Percentiles rank a stretch among this genome's conserved stretches.
Conservation (phyloP, 106 monocot genomes). For the Acorus gramineus region DNA sequence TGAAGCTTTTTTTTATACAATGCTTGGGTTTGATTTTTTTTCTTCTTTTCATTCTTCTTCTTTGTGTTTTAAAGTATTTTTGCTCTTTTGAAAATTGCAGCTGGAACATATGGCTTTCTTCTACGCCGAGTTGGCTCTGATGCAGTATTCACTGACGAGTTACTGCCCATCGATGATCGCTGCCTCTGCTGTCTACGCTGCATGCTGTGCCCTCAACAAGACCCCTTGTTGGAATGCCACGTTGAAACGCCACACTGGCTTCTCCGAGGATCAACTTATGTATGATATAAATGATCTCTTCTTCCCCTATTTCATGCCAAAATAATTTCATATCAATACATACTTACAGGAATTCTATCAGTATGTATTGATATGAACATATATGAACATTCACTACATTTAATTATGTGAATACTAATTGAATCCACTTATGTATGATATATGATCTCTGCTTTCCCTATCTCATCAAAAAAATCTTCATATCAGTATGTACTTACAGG, state of each 20-base stretch:
- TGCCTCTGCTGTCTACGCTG: slow-evolving; percentile 55
- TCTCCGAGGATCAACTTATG: slow-evolving; percentile 36
- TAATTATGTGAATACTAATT: background rate
- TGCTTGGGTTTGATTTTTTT: too few species aligned
- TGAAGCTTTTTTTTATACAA: background rate
- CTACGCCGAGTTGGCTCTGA: slow-evolving; percentile 47
- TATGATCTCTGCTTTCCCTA: too few species aligned
- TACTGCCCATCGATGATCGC: slow-evolving; percentile 50
- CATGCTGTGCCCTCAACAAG: slow-evolving; percentile 43
- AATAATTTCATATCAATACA: too few species aligned
- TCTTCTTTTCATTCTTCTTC: too few species aligned
- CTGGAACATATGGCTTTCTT: slow-evolving; percentile 59
- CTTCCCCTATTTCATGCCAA: too few species aligned
- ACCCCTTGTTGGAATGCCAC: slow-evolving; percentile 47
- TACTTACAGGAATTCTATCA: too few species aligned
- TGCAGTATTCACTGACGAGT: slow-evolving; percentile 39
- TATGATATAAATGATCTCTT: background rate
- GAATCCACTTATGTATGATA: too few species aligned
- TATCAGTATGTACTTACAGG: too few species aligned
- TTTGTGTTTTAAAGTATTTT: background rate
- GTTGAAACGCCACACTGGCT: slow-evolving; percentile 41
- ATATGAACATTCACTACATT: background rate
- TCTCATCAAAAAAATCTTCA: too few species aligned
- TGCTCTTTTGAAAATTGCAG: slow-evolving; percentile 9
- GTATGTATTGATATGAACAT: too few species aligned